Conservation (phyloP, 768 basidiomycete species). For the Hygrophoropsis aurantiaca region DNA sequence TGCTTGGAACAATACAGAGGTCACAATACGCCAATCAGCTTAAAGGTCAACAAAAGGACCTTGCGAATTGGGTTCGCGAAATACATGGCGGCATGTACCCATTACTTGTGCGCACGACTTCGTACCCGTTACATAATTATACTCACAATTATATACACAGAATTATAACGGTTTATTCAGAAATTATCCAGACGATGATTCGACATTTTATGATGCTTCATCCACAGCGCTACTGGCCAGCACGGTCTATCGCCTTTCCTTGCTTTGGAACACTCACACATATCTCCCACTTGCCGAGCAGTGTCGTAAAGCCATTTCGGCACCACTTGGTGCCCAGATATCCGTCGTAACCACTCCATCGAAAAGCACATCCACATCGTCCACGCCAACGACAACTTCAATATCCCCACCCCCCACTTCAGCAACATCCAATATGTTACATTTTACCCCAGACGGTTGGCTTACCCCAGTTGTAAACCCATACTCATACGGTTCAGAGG, state of each 20-base stretch:
- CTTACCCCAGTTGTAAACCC: conserved; percentile 78
- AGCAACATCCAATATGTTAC: conserved; percentile 26
- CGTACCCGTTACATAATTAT: not conserved
- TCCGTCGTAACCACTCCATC: conserved; percentile 8
- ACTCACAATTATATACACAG: not conserved
- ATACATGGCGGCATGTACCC: conserved; percentile 74
- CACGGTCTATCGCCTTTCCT: conserved; percentile 72
- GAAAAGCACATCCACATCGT: not conserved
- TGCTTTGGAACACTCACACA: conserved; percentile 47
- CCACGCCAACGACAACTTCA: conserved; percentile 1
- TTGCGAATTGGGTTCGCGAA: conserved; percentile 66
- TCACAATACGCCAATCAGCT: conserved; percentile 55
- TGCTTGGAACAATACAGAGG: conserved; percentile 68
- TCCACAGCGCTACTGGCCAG: conserved; percentile 75
- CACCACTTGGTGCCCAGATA: conserved; percentile 14
- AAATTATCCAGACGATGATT: conserved; percentile 66
- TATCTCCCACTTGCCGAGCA: conserved; percentile 60
- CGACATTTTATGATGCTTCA: conserved; percentile 70
- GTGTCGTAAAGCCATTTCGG: conserved; percentile 41
- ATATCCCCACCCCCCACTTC: conserved; percentile 9
- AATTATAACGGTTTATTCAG: conserved; percentile 40
- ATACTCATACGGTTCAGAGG: conserved; percentile 44
- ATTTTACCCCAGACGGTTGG: conserved; percentile 64
- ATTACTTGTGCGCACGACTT: conserved; percentile 45
- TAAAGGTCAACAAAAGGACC: conserved; percentile 51